A percentile compares a stretch with the other conserved stretches of the same genome.
phyloP scores from a whole-genome alignment of 2,329 filamentous ascomycete genomes.

The Fusarium sp. region DNA sequence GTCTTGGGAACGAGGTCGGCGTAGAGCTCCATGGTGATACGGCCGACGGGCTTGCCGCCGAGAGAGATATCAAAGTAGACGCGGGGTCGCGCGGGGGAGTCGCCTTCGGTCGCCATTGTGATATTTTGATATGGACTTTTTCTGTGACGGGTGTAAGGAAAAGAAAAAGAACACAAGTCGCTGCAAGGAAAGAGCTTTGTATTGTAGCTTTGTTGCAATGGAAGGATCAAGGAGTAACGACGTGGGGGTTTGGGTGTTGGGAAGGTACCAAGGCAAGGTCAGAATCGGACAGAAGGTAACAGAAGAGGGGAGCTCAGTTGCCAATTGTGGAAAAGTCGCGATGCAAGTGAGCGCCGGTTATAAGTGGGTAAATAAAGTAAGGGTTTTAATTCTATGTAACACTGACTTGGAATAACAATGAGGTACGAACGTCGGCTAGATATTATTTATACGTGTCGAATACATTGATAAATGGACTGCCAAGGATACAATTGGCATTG shows the following conservation, averaged over 20 bases:
- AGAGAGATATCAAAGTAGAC: constrained; percentile 96
- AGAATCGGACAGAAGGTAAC: constrained; percentile 42
- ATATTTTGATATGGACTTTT: background rate
- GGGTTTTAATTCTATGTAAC: background rate
- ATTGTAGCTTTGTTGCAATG: constrained; percentile 14
- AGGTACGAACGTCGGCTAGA: background rate
- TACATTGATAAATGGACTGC: background rate
- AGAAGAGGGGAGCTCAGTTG: constrained; percentile 43
- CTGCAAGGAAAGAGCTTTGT: constrained; percentile 13
- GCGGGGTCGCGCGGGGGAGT: constrained; percentile 72
- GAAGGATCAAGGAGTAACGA: constrained; percentile 5
- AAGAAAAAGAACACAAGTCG: background rate
- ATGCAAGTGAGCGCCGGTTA: constrained; percentile 45
- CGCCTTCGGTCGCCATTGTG: constrained; percentile 59
- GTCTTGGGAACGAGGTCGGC: constrained; percentile 88
- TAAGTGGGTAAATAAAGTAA: constrained; percentile 35
- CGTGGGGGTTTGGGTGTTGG: constrained; percentile 22
- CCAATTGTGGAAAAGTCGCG: constrained; percentile 42
- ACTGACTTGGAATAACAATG: background rate
- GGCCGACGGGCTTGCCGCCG: constrained; percentile 78
- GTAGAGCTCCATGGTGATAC: constrained; percentile 88
- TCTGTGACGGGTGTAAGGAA: background rate
- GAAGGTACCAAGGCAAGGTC: constrained; percentile 4
- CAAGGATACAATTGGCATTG: background rate
- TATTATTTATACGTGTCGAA: background rate